Base-by-base conservation (phyloP, 2,329 filamentous ascomycete genomes). In the Aspergillus sojae region DNA sequence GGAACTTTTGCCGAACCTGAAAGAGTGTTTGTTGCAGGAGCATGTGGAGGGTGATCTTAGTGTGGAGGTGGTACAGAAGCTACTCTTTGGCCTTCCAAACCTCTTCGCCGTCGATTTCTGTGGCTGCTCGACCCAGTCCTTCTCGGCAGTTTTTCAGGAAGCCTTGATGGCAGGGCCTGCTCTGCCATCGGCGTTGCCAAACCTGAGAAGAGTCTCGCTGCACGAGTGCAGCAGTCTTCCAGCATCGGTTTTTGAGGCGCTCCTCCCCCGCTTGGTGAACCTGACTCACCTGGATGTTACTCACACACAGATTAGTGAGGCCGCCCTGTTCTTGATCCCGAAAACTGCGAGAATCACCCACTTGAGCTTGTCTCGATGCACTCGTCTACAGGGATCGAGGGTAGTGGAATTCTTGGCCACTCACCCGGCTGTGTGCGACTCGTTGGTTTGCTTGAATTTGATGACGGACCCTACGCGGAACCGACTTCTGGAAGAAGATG, bases 241-340 rank as follows among this genome's bases (percentile, higher is more conserved):
- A 2, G 81, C 89, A 1, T 78, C 83, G 0, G 85, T 90, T 52
- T 93, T 92, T 71, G 89, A 91, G 71, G 83, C 81, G 2, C 80
- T 94, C 19, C 81, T 95, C 12, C 90, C 91, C n/a, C 86, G 87
- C n/a, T 81, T 94, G 55, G 76, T 82, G 30, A 83, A 85, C 60
- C 80, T 93, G 60, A 94, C 91, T 1, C 91, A 94, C 74, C 85
- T 95, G 43, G 92, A 95, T 72, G 83, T 94, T n/a, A 87, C 90
- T 11, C 90, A 91, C 68, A 94, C 91, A 1, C 86, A 89, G 68
- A 87, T 95, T 70, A 93, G 89, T 39, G 87, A 93, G 74, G 80
- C 83, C 28, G 91, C 91, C 5, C 82, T 95, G 19, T 81, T 85
- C 69, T 87, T 87, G 23, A 91, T 94, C 66, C 91, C 91, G 0